Conservation (phyloP, 2,329 filamentous ascomycete species). For the Penicillium oxalicum region DNA sequence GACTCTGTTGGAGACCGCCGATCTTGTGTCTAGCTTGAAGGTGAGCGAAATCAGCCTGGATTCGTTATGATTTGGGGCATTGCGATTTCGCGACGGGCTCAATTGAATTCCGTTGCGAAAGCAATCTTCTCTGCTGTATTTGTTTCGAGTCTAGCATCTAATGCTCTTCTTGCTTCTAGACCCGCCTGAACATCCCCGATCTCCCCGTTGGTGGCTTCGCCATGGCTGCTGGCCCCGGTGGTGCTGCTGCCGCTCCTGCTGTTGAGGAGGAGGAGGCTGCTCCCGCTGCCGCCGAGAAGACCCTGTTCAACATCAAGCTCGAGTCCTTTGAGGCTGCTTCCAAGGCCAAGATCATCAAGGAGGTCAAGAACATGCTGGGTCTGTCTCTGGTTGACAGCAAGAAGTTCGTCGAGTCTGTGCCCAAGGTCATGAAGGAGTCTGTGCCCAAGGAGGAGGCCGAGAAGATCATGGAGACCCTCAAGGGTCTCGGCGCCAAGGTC, state of each 20-base stretch:
- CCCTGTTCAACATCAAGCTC: slow-evolving; percentile 93
- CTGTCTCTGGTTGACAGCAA: slow-evolving; percentile 97
- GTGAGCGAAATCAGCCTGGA: slow-evolving; percentile 45
- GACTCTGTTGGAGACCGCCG: slow-evolving; percentile 94
- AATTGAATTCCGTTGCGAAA: slow-evolving; percentile 2
- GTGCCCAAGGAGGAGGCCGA: slow-evolving; percentile 98
- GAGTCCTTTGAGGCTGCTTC: slow-evolving; percentile 77
- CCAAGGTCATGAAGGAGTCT: slow-evolving; percentile 98
- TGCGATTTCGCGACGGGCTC: not conserved
- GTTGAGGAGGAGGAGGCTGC: slow-evolving; percentile 79
- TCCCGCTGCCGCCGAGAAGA: slow-evolving; percentile 85
- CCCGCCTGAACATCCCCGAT: slow-evolving; percentile 94
- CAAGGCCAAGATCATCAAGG: slow-evolving; percentile 99
- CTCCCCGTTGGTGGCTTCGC: slow-evolving; percentile 90
- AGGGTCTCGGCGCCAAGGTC: slow-evolving; percentile 83
- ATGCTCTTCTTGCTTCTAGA: slow-evolving; percentile 46
- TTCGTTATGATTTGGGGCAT: not conserved
- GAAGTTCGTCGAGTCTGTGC: slow-evolving; percentile 98
- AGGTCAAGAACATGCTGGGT: slow-evolving; percentile 93
- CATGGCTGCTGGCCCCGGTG: slow-evolving; percentile 57
- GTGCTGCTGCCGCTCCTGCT: slow-evolving; percentile 59
- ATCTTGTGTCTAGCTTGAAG: slow-evolving; percentile 92
- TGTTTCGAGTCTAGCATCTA: not conserved
- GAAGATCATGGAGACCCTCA: slow-evolving; percentile 94
- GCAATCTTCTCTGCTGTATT: not conserved